Evolutionary conservation across 352 stramenopile genomes (phyloP).

Genomic region (Phytophthora tentaculata): DNA sequence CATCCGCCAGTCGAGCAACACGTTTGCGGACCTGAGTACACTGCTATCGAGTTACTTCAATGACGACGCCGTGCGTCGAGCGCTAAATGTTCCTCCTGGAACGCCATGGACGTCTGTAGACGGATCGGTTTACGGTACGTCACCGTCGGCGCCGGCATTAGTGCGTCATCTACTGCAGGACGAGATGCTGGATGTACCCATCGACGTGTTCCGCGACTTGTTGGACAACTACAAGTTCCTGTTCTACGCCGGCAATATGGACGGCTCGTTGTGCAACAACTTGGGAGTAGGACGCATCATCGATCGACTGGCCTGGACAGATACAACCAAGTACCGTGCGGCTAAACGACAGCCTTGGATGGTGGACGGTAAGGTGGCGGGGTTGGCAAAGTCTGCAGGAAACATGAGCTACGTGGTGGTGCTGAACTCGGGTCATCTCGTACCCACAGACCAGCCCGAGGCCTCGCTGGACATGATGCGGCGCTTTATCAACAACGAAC

Average conservation of each 20-base stretch:
- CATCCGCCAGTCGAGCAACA: slow-evolving; percentile 68
- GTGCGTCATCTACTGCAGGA: slow-evolving; percentile 76
- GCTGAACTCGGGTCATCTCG: slow-evolving; percentile 80
- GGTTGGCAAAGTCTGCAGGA: slow-evolving; percentile 68
- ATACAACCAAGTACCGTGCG: slow-evolving; percentile 68
- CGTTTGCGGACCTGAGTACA: slow-evolving; percentile 59
- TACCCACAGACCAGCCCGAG: slow-evolving; percentile 73
- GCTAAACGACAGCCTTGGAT: slow-evolving; percentile 65
- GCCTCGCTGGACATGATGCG: slow-evolving; percentile 84
- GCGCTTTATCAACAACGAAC: slow-evolving; percentile 68
- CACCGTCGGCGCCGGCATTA: slow-evolving; percentile 54
- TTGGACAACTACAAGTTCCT: slow-evolving; percentile 87
- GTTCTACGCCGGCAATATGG: slow-evolving; percentile 88
- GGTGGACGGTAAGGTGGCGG: slow-evolving; percentile 64
- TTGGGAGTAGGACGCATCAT: slow-evolving; percentile 80
- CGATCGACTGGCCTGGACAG: slow-evolving; percentile 77
- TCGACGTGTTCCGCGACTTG: slow-evolving; percentile 77
- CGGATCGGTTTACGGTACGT: slow-evolving; percentile 62
- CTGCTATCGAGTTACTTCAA: slow-evolving; percentile 85
- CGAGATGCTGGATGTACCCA: slow-evolving; percentile 82
- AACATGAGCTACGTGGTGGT: slow-evolving; percentile 89
- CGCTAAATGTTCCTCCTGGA: slow-evolving; percentile 82
- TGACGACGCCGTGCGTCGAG: slow-evolving; percentile 74
- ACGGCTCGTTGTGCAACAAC: slow-evolving; percentile 84
- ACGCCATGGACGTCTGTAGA: slow-evolving; percentile 76